These are phyloP conservation scores for Hyaloscypha finlandica DNA, from an alignment of 495 filamentous ascomycete genomes.

Conservation along the genomic window DNA sequence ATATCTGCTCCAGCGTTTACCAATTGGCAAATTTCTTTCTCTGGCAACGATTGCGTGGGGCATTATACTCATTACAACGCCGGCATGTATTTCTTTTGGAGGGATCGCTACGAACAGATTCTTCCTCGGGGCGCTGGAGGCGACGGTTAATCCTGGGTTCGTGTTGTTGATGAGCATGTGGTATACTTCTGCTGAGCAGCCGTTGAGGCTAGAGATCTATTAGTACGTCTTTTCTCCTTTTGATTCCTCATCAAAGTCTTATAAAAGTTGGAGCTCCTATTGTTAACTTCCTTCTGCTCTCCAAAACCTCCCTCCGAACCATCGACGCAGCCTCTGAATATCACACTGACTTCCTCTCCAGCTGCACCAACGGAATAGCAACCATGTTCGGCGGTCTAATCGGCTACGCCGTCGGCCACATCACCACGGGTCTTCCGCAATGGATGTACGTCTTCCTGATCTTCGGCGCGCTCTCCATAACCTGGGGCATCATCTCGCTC, in stretches of 20 bases:
- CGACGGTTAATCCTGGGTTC: conserved; percentile 60
- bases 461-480: conserved; percentile 54
- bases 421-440: conserved; percentile 45
- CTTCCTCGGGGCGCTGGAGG: conserved; percentile 47
- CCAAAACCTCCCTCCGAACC: no score
- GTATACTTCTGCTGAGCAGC: conserved; percentile 63
- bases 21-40: conserved; percentile 48
- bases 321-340: no score
- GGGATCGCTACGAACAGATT: conserved; percentile 46
- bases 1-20: conserved; percentile 47
- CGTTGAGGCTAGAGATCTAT: conserved; percentile 45
- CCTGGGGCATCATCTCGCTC: conserved; percentile 59
- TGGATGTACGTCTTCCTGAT: conserved; percentile 58
- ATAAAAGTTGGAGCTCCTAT: no score
- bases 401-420: conserved; percentile 56
- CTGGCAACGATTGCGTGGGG: conserved; percentile 28
- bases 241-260: no score
- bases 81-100: conserved; percentile 37
- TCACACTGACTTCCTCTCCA: no score
- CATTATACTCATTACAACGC: conserved; percentile 24
- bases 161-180: conserved; percentile 59
- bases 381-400: conserved; percentile 56
- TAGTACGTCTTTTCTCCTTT: conserved; percentile 19
- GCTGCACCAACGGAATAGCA: conserved; percentile 42
- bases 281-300: no score